These are phyloP conservation scores for Massariosphaeria phaeospora DNA, from an alignment of 495 filamentous ascomycete genomes.

Conservation along the genomic window DNA sequence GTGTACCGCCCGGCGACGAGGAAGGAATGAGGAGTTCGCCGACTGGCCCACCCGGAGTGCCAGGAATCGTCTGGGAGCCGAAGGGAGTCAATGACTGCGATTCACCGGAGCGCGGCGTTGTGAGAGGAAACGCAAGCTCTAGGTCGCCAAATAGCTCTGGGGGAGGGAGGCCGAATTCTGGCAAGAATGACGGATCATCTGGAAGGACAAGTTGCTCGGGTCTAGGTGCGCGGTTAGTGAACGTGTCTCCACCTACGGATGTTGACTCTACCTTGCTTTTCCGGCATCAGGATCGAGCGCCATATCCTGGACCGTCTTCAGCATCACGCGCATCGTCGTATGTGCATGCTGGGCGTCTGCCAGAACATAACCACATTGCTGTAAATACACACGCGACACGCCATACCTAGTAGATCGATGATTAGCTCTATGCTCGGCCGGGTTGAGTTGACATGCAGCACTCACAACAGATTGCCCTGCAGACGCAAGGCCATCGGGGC, in stretches of 20 bases:
- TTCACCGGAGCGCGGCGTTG: constrained; percentile 37
- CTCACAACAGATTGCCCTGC: constrained; percentile 79
- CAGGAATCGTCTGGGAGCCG: constrained; percentile 7
- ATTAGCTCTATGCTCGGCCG: background rate
- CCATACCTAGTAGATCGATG: constrained; percentile 59
- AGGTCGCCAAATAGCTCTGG: constrained; percentile 50
- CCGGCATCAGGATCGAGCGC: constrained; percentile 68
- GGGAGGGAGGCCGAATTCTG: constrained; percentile 52
- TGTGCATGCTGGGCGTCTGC: constrained; percentile 73
- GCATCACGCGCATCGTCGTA: constrained; percentile 61
- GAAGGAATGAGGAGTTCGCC: constrained; percentile 35
- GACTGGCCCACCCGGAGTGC: constrained; percentile 30
- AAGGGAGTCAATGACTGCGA: constrained; percentile 31
- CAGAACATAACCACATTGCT: constrained; percentile 83
- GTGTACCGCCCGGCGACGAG: constrained; percentile 25
- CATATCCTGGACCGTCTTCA: constrained; percentile 51
- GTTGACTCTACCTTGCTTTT: constrained; percentile 56
- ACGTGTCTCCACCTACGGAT: constrained; percentile 5
- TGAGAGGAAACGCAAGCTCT: constrained; percentile 46
- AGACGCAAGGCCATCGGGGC: constrained; percentile 88
- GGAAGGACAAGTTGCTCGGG: constrained; percentile 71
- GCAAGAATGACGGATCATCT: constrained; percentile 84
- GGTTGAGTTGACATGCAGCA: background rate
- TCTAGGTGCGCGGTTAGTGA: constrained; percentile 44
- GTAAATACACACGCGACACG: constrained; percentile 73